phyloP scores from a whole-genome alignment of 192 early-diverging fungal genomes.

The Coemansia sp. region DNA sequence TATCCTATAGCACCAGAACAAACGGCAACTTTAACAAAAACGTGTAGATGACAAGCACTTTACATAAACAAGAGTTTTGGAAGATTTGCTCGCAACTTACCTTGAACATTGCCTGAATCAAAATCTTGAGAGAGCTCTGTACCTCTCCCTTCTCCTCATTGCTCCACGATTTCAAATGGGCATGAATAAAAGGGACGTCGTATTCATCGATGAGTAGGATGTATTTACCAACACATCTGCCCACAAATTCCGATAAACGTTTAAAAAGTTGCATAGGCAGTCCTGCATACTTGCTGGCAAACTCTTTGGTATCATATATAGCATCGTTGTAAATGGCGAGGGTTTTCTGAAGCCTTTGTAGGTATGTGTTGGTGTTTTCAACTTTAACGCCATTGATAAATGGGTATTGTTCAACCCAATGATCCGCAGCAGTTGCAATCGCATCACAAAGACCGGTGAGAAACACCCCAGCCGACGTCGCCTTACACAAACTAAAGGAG shows the following conservation, averaged over 20 bases:
- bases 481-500: constrained; percentile 23
- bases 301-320: not conserved
- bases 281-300: not conserved
- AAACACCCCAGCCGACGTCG: constrained; percentile 6
- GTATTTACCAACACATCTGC: constrained; percentile 14
- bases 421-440: not conserved
- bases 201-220: constrained; percentile 43
- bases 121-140: constrained; percentile 9
- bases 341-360: not conserved
- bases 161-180: constrained; percentile 12
- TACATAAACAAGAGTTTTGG: not conserved
- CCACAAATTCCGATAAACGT: constrained; percentile 15
- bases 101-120: constrained; percentile 38
- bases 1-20: constrained; percentile 14
- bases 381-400: not conserved
- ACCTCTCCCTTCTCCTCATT: constrained; percentile 1
- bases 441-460: constrained; percentile 10
- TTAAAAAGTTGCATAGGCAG: constrained; percentile 11
- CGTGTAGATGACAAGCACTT: not conserved
- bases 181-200: constrained; percentile 39
- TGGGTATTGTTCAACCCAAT: not conserved
- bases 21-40: not conserved
- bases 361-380: not conserved
- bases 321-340: not conserved
- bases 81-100: constrained; percentile 7